Base-by-base conservation (phyloP, 371 early-diverging fungal species). In the Syncephalastrum racemosum region DNA sequence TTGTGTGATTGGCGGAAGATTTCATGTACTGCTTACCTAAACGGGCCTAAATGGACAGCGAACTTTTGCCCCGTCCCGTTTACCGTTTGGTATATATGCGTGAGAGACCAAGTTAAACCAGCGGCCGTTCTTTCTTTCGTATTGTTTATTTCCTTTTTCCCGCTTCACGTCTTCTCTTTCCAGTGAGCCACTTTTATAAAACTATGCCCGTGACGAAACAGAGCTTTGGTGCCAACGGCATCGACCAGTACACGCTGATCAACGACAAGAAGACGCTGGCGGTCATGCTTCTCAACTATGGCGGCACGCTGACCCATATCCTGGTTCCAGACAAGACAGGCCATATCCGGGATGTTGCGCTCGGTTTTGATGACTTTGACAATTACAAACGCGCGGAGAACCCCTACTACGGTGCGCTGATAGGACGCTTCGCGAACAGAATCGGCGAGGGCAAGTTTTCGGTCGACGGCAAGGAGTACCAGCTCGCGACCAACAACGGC, bases 391-490 rank as follows among this genome's bases (percentile, higher is more conserved):
- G 65, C 5, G 57, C 71, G n/a, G 36, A 58, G 4, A 75, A 79
- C 45, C 76, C 72, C 42, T 79, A 69, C 27, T 75, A 75, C 61
- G 79, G 79, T 43, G 76, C 79, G 39, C 47, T 71, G 25, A 59
- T 79, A n/a, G 79, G 79, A 45, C 71, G 79, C 46, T 79, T 56
- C 49, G 79, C 70, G n/a, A 79, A 79, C 59, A 67, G 78, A 42
- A 73, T 79, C 56, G 74, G 68, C 3, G 18, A 64, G 27, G 79
- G 74, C 24, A 59, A 75, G 44, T 75, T 79, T n/a, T 68, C 71
- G 1, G 56, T 75, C 1, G 67, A 79, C 18, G 76, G 66, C 15
- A 48, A 70, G 16, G 62, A 63, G 4, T 67, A 79, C 50, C 48
- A 62, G 2, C 53, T 71, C 2, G 66, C 58, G 1, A 51, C 64